Evolutionary conservation across 352 stramenopile species (phyloP), one percentile per base, ranked within the genome.

Genomic region (Pythium monospermum): DNA sequence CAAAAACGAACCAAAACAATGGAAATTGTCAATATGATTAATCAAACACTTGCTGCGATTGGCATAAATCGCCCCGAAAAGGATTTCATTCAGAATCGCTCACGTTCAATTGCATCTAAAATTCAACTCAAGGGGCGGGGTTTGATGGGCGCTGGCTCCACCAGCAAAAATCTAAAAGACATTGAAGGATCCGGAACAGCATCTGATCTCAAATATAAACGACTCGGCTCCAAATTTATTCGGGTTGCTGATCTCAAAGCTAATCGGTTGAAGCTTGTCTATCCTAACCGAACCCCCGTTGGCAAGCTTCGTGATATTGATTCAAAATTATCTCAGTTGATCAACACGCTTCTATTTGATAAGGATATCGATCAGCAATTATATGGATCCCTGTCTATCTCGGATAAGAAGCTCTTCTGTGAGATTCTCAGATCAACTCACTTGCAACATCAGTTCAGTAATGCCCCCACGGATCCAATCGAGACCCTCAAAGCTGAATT

Each of bases 261-360:
- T 12, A 42, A 49, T 27, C n/a, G 16, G 18, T 22, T 57, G 3
- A 57, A 57, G 6, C 31, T 57, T 8, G 32, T 36, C 13, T 57
- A 49, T 25, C 7, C 27, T n/a, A 57, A 57, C 35, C 49, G 49
- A 1, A 49, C 38, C 6, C 22, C 10, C 1, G 38, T 57, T 16
- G 40, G 38, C 5, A 37, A 37, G 1, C 45, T 48, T 6, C 21
- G 22, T 8, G 28, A 42, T 4, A 57, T 57, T 26, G 18, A 19
- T 25, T 3, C 18, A 5, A 27, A 39, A 41, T 30, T 56, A 25
- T 18, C 49, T 28, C 6, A 37, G 1, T 2, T 56, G 0, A 57
- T 57, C 49, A 57, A 49, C 1, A 40, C 31, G 27, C 26, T 57
- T n/a, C 2, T 57, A 36, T 57, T 57, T 43, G 28, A 57, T 43